These are phyloP conservation scores for Silene conica DNA, from an alignment of 148 eudicot genomes.

Conservation along the genomic window DNA sequence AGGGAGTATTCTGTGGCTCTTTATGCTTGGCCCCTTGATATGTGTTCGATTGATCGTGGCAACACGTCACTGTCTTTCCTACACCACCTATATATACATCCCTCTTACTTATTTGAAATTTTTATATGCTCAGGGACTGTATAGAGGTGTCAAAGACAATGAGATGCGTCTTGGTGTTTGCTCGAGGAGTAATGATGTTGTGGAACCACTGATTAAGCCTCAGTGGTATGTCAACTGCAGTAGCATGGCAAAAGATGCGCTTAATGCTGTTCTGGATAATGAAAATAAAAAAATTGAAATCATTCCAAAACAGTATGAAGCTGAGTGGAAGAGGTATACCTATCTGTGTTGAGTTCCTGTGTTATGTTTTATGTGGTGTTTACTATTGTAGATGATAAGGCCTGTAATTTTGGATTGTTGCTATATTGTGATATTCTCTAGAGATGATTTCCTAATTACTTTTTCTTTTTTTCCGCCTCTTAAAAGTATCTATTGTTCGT, in stretches of 20 bases:
- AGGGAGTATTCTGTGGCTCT: background rate
- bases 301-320: conserved; percentile 77
- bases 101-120: conserved; percentile 1
- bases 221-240: conserved; percentile 93
- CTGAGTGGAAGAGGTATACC: conserved; percentile 90
- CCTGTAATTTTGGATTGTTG: background rate
- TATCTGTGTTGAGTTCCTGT: background rate
- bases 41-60: background rate
- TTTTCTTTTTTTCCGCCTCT: background rate
- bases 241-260: conserved; percentile 77
- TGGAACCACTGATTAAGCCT: conserved; percentile 93
- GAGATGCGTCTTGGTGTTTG: conserved; percentile 95
- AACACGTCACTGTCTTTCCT: background rate
- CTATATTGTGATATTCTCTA: background rate
- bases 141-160: conserved; percentile 62
- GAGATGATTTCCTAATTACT: background rate
- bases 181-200: conserved; percentile 84
- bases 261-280: conserved; percentile 65
- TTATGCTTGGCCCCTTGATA: background rate
- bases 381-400: background rate
- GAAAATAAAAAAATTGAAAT: conserved; percentile 64
- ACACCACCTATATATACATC: background rate
- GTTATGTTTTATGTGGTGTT: background rate
- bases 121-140: conserved; percentile 60
- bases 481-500: background rate